Conservation (phyloP, 805 yeast species). For the Torulaspora maleeae region DNA sequence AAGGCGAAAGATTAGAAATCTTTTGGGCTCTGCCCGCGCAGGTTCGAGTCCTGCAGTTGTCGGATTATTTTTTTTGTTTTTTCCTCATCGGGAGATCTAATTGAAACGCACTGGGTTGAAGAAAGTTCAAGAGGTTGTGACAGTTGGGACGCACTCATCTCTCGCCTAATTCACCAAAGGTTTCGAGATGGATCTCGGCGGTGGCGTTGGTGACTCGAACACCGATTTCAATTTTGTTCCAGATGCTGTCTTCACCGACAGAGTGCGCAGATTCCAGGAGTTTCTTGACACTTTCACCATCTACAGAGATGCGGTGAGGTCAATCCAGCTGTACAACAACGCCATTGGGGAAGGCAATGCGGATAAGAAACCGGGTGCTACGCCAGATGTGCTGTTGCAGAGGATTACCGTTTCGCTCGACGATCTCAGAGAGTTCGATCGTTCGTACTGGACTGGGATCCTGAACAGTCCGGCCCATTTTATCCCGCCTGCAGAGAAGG, state of each 20-base stretch:
- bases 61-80: slow-evolving; percentile 39
- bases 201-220: slow-evolving; percentile 5
- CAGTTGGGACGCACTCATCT: background rate
- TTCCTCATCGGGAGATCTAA: slow-evolving; percentile 1
- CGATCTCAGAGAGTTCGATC: slow-evolving; percentile 80
- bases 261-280: slow-evolving; percentile 84
- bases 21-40: slow-evolving; percentile 58
- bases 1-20: slow-evolving; percentile 62
- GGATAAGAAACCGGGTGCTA: slow-evolving; percentile 8
- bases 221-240: slow-evolving; percentile 23
- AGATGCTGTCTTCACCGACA: slow-evolving; percentile 62
- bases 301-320: slow-evolving; percentile 64
- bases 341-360: slow-evolving; percentile 29
- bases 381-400: slow-evolving; percentile 20
- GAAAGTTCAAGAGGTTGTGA: too few species aligned
- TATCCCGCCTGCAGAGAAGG: slow-evolving; percentile 85
- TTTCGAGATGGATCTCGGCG: slow-evolving; percentile 7
- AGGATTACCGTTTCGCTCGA: slow-evolving; percentile 76
- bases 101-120: too few species aligned
- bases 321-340: slow-evolving; percentile 63
- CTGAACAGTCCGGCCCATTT: slow-evolving; percentile 74
- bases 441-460: slow-evolving; percentile 70
- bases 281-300: slow-evolving; percentile 66
- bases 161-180: background rate
- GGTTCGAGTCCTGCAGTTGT: slow-evolving; percentile 74